Percentiles rank a stretch among this genome's conserved stretches.
Conservation (phyloP, 352 stramenopile species). For the Pythium plurisporium region DNA sequence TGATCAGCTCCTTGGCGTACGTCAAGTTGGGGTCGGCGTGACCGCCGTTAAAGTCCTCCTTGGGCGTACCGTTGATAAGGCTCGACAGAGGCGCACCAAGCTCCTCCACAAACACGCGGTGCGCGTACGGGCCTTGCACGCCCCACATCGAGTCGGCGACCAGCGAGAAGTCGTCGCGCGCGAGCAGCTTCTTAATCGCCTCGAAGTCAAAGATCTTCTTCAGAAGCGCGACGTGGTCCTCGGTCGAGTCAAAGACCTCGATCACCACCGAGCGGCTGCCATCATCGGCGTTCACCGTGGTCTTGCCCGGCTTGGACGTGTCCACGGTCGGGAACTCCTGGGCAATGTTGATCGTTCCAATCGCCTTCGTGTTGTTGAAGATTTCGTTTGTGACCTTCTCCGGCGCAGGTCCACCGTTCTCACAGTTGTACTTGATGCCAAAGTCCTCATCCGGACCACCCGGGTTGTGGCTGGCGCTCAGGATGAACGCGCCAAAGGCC, state of each 20-base stretch:
- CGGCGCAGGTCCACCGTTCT: slow-evolving; percentile 96
- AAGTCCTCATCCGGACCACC: slow-evolving; percentile 98
- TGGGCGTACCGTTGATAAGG: slow-evolving; percentile 92
- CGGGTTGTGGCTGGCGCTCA: slow-evolving; percentile 98
- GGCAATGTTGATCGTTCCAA: slow-evolving; percentile 93
- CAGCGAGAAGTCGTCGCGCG: slow-evolving; percentile 93
- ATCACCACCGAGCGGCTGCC: slow-evolving; percentile 90
- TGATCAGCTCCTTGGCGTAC: slow-evolving; percentile 96
- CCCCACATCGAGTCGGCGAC: slow-evolving; percentile 98
- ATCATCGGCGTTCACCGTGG: slow-evolving; percentile 74
- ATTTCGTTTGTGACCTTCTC: slow-evolving; percentile 98
- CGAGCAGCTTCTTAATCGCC: slow-evolving; percentile 89
- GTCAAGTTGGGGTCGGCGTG: slow-evolving; percentile 99
- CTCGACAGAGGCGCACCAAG: slow-evolving; percentile 80
- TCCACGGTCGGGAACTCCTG: slow-evolving; percentile 78
- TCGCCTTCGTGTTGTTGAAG: slow-evolving; percentile 93
- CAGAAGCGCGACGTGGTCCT: slow-evolving; percentile 94
- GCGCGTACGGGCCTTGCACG: slow-evolving; percentile 95
- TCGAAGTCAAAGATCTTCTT: slow-evolving; percentile 98
- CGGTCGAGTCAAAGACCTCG: slow-evolving; percentile 96
- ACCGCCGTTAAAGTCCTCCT: slow-evolving; percentile 96
- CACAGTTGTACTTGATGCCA: slow-evolving; percentile 99
- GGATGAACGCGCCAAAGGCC: slow-evolving; percentile 94
- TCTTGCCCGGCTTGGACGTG: slow-evolving; percentile 67
- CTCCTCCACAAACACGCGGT: slow-evolving; percentile 95